Percentiles rank a stretch among this genome's conserved stretches.
phyloP scores from a whole-genome alignment of 23 red algal species.

The Gracilaria domingensis region DNA sequence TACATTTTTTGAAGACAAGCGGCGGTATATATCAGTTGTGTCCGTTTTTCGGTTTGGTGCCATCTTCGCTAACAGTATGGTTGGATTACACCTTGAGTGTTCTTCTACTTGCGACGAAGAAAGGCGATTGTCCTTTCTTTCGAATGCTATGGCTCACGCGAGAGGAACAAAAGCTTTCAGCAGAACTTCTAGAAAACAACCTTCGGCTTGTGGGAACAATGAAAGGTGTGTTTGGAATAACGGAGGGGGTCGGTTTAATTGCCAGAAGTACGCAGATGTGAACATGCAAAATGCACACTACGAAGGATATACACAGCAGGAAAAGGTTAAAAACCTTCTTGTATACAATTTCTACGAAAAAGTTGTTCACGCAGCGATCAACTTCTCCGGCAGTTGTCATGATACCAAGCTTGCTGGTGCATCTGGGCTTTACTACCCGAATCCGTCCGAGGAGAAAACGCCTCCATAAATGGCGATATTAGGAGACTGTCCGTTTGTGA shows the following conservation, averaged over 20 bases:
- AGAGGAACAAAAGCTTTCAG: neutral
- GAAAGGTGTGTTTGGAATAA: constrained; percentile 24
- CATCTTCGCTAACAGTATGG: constrained; percentile 33
- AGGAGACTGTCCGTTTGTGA: too few species aligned
- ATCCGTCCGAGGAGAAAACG: neutral
- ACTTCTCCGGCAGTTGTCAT: neutral
- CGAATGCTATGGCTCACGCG: constrained; percentile 7
- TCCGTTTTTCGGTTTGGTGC: constrained; percentile 40
- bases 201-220: constrained; percentile 3
- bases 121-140: neutral
- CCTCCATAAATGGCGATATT: too few species aligned
- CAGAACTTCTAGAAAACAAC: neutral
- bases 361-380: neutral
- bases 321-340: neutral
- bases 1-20: constrained; percentile 28
- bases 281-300: constrained; percentile 3
- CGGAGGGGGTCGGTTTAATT: constrained; percentile 18
- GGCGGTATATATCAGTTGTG: neutral
- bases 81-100: constrained; percentile 5
- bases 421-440: neutral
- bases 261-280: constrained; percentile 35
- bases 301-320: neutral
- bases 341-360: neutral
- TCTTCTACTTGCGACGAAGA: constrained; percentile 3
- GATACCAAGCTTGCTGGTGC: neutral